phyloP scores from a whole-genome alignment of 805 yeast species.

The Clavispora asparagi region DNA sequence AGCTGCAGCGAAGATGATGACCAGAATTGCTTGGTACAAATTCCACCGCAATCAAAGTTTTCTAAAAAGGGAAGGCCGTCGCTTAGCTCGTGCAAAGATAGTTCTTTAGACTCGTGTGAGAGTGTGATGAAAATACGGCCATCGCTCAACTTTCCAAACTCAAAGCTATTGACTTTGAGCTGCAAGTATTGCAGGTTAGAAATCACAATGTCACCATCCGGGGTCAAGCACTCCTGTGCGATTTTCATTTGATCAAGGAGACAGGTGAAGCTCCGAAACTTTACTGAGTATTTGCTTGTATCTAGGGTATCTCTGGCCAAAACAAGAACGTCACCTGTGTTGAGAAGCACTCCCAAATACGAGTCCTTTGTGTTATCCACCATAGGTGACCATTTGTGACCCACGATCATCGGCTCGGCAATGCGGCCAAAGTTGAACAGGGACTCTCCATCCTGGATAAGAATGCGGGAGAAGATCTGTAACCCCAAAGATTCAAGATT shows the following conservation, averaged over 20 bases:
- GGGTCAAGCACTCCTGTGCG: constrained; percentile 10
- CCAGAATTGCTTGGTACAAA: constrained; percentile 16
- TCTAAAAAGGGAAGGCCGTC: constrained; percentile 6
- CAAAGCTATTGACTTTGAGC: constrained; percentile 24
- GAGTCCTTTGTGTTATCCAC: constrained; percentile 21
- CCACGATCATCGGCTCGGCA: constrained; percentile 27
- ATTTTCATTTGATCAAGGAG: constrained; percentile 20
- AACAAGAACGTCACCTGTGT: constrained; percentile 34
- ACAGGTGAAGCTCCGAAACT: constrained; percentile 22
- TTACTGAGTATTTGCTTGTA: constrained; percentile 19
- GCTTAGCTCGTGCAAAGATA: constrained; percentile 12
- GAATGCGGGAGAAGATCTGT: constrained; percentile 22
- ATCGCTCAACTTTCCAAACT: constrained; percentile 14
- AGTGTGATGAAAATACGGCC: constrained; percentile 7
- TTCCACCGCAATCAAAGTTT: constrained; percentile 2
- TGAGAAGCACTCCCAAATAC: constrained; percentile 29
- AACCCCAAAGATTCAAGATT: constrained; percentile 23
- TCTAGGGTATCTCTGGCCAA: constrained; percentile 23
- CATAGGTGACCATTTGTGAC: constrained; percentile 31
- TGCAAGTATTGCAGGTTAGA: constrained; percentile 16
- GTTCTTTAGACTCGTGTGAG: constrained; percentile 13
- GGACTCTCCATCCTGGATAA: constrained; percentile 22
- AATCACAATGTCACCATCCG: constrained; percentile 17
- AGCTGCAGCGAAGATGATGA: constrained; percentile 6
- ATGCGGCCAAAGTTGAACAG: constrained; percentile 26